Conservation (phyloP, 768 basidiomycete genomes). For the Mycena galopus region DNA sequence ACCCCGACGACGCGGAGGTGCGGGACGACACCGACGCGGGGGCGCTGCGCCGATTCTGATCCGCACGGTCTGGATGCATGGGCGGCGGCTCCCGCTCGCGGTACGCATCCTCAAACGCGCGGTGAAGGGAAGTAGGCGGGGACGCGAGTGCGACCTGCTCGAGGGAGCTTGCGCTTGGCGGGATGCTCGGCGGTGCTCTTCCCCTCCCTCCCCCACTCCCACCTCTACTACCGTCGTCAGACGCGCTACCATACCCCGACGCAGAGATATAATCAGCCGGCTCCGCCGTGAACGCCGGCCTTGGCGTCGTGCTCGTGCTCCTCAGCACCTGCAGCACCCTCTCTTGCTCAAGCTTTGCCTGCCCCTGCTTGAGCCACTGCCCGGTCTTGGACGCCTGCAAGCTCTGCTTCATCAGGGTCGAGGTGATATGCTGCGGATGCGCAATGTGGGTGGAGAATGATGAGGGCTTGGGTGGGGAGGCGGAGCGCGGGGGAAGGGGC, state of each 20-base stretch:
- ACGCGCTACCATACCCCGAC: too few relatives aligned
- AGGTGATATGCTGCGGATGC: constrained; percentile 73
- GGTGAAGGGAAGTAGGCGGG: constrained; percentile 12
- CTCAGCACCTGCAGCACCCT: constrained; percentile 80
- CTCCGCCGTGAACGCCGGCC: constrained; percentile 29
- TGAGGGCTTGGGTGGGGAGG: constrained; percentile 39
- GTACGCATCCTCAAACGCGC: constrained; percentile 31
- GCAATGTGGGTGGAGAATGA: too few relatives aligned
- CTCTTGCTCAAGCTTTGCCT: constrained; percentile 77
- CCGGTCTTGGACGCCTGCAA: constrained; percentile 81
- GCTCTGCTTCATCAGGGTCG: constrained; percentile 78
- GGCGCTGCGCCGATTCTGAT: too few relatives aligned
- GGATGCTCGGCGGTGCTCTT: constrained; percentile 49
- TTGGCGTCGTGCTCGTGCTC: constrained; percentile 57
- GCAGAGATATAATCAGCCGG: too few relatives aligned
- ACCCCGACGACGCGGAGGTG: constrained; percentile 22
- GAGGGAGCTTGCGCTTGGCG: constrained; percentile 58
- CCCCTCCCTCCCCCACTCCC: constrained; percentile 27
- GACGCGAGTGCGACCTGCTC: constrained; percentile 61
- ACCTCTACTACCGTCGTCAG: constrained; percentile 34
- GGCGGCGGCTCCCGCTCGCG: constrained; percentile 55
- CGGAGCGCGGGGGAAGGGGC: constrained; percentile 42
- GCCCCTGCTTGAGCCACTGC: constrained; percentile 76
- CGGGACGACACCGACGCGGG: constrained; percentile 28
- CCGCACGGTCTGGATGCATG: constrained; percentile 69